Evolutionary conservation across 1,284 basidiomycete genomes (phyloP), one percentile per base, ranked within the genome.

Genomic region (Ganoderma multipileum): DNA sequence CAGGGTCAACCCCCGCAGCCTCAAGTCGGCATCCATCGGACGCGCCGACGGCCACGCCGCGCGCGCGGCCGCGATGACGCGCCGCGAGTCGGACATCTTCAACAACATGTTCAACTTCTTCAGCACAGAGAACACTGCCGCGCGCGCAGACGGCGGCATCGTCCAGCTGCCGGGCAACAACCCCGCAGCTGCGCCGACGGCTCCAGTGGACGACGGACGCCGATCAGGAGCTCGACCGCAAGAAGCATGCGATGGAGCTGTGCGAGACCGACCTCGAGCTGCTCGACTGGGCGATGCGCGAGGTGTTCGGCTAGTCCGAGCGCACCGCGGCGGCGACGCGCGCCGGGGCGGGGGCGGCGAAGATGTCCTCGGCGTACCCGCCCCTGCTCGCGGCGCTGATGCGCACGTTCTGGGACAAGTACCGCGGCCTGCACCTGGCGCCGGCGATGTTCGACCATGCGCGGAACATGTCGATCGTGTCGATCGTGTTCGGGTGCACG

Each of bases 401-500:
- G 86, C 83, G 82, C 30, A 85, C 87, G 5, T 92, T 95, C 77
- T 88, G 94, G 16, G 89, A 90, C 72, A 91, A 88, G 63, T 95
- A 93, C 79, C 80, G 81, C 38, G 90, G 95, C 71, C 94, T 95
- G 1, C 87, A 96, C 76, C 87, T 95, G 57, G 89, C 95, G 0
- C 85, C 97, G n/a, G 87, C 92, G 23, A 85, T 96, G 42, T 97
- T 96, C 81, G 85, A 91, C 64, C 86, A 95, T 77, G 92, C 94
- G 0, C 87, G 89, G 59, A 85, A 86, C 42, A 85, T 90, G 5
- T 94, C 92, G 3, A 85, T 91, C 61, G 84, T 90, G 7, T 94
- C 92, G 3, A 96, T 93, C 77, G 91, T 96, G 33, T 91, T 93
- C 75, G 95, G 95, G 3, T 97, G 95, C 79, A 92, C 93, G 6